Base-by-base conservation (phyloP, 768 basidiomycete species). In the Cystobasidium tubakii region DNA sequence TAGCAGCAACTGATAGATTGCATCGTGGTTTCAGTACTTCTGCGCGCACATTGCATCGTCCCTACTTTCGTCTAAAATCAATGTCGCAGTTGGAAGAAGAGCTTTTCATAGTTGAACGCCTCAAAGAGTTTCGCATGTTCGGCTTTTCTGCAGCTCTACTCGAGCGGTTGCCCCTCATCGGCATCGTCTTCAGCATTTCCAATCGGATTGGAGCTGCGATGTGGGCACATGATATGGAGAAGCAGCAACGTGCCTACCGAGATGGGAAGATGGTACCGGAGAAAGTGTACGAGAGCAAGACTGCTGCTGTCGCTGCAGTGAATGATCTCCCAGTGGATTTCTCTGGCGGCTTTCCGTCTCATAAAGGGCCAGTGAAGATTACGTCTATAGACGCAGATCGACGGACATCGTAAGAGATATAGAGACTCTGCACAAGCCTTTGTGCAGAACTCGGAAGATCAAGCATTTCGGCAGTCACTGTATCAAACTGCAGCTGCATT, bases 141-240 rank as follows among this genome's bases (percentile, higher is more conserved):
- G 83, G 83, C 2, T 83, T 84, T 76, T 76, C 80, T 10, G 81
- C 83, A 0, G 75, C 80, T 10, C 72, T 83, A 1, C 55, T 83
- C 12, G 83, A 84, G 71, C 77, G 80, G 13, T 73, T 83, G 17
- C 83, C 83, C 0, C 78, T 84, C 71, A 39, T 82, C 39, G 83
- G 83, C 1, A 74, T 83, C 21, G 77, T 82, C 62, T 80, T 83
- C 73, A 78, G 77, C 73, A 81, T 84, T 62, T 82, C 82, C 23
- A 83, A 83, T 73, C 67, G 82, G 10, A 82, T 84, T 36, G 82
- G 80, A 13, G 81, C 80, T 21, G 81, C 81, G n/a, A 82, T 71
- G 66, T 44, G 21, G 43, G 19, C 39, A 1, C 50, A 54, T 42
- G 72, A 78, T 70, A 74, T 78, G 75, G 79, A 79, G 25, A 79